A percentile compares a stretch with the other conserved stretches of the same genome.
Conservation (phyloP, 805 yeast species). For the Lachancea dasiensis region DNA sequence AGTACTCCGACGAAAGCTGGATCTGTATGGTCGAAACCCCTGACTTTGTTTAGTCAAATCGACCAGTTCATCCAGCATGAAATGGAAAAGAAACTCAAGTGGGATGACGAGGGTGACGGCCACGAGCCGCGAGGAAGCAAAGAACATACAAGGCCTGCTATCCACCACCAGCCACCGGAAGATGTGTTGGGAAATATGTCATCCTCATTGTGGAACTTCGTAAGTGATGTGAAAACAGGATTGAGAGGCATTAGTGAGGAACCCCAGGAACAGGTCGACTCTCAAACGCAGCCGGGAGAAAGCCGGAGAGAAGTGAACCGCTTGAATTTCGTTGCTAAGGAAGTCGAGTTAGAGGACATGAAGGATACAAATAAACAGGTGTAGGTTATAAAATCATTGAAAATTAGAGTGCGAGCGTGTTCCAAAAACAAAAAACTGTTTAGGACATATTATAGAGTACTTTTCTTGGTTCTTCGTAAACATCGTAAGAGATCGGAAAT, state of each 20-base stretch:
- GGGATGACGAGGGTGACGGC: conserved; percentile 30
- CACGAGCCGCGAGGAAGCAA: conserved; percentile 2
- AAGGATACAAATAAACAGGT: not conserved
- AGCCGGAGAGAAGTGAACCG: not conserved
- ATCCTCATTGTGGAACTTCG: conserved; percentile 44
- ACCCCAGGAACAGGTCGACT: conserved; percentile 8
- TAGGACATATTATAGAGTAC: not conserved
- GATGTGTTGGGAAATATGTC: conserved; percentile 32
- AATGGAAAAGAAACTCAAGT: conserved; percentile 46
- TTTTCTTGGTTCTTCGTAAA: conserved; percentile 1
- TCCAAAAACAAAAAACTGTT: no score
- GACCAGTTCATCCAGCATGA: conserved; percentile 63
- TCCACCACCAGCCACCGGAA: no score
- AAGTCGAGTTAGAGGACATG: conserved; percentile 3
- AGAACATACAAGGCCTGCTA: no score
- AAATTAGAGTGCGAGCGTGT: no score
- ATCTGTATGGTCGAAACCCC: conserved; percentile 47
- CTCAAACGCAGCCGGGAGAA: not conserved
- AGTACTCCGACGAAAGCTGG: conserved; percentile 9
- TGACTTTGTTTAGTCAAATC: conserved; percentile 57
- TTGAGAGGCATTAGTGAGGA: conserved; percentile 35
- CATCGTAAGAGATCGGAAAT: not conserved
- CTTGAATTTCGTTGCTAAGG: conserved; percentile 2
- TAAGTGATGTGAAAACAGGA: conserved; percentile 43
- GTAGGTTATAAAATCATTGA: not conserved